A percentile compares a stretch with the other conserved stretches of the same genome.
These are phyloP conservation scores for Parachaetomium inaequale DNA, from an alignment of 495 filamentous ascomycete species.

Conservation along the genomic window DNA sequence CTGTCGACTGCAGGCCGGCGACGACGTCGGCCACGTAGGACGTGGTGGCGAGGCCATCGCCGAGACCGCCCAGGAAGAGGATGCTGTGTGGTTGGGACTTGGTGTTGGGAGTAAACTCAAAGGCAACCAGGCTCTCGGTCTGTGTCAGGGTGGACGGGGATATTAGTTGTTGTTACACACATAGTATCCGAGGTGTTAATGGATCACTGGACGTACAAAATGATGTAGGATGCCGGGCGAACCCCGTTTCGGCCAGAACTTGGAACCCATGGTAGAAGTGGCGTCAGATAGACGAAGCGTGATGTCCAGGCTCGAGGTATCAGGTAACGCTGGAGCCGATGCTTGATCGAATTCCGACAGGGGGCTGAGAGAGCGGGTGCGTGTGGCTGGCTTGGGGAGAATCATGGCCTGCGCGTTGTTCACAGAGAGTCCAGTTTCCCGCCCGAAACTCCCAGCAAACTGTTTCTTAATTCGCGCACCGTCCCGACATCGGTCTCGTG, in stretches of 20 bases:
- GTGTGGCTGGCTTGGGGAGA: background rate
- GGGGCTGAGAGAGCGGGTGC: background rate
- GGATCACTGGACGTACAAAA: slow-evolving; percentile 38
- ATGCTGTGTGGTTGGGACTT: slow-evolving; percentile 51
- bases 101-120: slow-evolving; percentile 35
- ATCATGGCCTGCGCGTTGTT: background rate
- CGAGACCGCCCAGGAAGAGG: slow-evolving; percentile 70
- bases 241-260: slow-evolving; percentile 50
- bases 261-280: slow-evolving; percentile 40
- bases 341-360: background rate
- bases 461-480: background rate
- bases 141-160: slow-evolving; percentile 7
- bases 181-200: background rate
- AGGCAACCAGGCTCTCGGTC: slow-evolving; percentile 48
- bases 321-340: background rate
- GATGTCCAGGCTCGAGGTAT: background rate
- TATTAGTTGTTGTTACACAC: background rate
- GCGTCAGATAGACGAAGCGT: background rate
- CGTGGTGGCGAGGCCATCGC: slow-evolving; percentile 64
- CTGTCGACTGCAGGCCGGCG: slow-evolving; percentile 45
- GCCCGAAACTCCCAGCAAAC: background rate
- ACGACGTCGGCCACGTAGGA: slow-evolving; percentile 57
- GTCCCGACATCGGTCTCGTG: slow-evolving; percentile 2
- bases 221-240: slow-evolving; percentile 56
- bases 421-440: background rate